Evolutionary conservation across 352 stramenopile species (phyloP).

Genomic region (Poterioochromonas sp.): DNA sequence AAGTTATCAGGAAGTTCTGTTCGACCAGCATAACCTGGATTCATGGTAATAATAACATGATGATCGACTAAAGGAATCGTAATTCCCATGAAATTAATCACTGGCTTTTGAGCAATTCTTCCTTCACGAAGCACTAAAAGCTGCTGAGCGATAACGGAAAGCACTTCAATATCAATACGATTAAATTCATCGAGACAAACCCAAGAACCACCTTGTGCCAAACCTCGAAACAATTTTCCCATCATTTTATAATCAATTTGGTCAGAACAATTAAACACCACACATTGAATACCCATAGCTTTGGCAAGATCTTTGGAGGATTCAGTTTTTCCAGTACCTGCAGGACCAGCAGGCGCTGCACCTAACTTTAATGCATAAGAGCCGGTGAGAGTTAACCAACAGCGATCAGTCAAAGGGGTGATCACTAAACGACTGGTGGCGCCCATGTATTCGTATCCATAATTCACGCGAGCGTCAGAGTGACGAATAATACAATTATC

Average conservation of each 20-base stretch:
- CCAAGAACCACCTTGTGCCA: conserved; percentile 81
- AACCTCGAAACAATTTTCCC: conserved; percentile 80
- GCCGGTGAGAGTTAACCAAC: conserved; percentile 77
- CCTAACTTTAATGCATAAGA: conserved; percentile 74
- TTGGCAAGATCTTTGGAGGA: conserved; percentile 77
- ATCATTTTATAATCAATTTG: conserved; percentile 77
- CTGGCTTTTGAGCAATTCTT: conserved; percentile 44
- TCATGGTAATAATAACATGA: conserved; percentile 80
- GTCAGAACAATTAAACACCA: conserved; percentile 83
- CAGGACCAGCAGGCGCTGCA: conserved; percentile 65
- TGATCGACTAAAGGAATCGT: conserved; percentile 53
- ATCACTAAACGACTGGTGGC: conserved; percentile 66
- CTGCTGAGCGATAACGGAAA: conserved; percentile 81
- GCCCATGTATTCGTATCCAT: conserved; percentile 89
- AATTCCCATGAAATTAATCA: conserved; percentile 57
- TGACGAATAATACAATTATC: conserved; percentile 76
- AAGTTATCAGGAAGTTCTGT: conserved; percentile 81
- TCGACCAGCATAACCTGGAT: conserved; percentile 78
- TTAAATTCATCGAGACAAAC: conserved; percentile 88
- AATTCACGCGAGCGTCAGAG: conserved; percentile 73
- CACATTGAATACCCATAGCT: conserved; percentile 73
- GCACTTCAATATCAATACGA: conserved; percentile 77
- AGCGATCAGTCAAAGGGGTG: conserved; percentile 72
- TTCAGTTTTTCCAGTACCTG: conserved; percentile 80
- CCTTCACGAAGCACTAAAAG: conserved; percentile 61